Evolutionary conservation across 306 rosid species (phyloP).

Genomic region (Quercus variabilis): DNA sequence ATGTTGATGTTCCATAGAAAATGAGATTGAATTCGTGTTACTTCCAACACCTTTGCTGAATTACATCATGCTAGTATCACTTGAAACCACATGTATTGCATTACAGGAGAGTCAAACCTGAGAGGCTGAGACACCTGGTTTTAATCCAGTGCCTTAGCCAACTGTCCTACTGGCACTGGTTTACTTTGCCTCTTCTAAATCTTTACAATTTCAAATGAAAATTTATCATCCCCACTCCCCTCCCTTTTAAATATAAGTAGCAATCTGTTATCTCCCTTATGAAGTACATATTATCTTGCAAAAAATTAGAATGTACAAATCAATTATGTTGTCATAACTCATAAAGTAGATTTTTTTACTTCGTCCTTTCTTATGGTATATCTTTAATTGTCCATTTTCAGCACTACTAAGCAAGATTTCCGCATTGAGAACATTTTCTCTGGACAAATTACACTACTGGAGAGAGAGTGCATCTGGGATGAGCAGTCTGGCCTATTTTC

Average conservation of each 20-base stretch:
- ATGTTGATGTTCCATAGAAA: background rate
- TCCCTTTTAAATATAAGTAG: too few species aligned
- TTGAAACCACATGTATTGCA: background rate
- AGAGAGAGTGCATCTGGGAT: constrained; percentile 94
- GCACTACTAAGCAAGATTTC: constrained; percentile 92
- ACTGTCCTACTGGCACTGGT: too few species aligned
- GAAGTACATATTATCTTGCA: background rate
- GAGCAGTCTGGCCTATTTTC: constrained; percentile 90
- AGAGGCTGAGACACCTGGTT: too few species aligned
- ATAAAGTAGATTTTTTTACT: background rate
- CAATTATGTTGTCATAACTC: background rate
- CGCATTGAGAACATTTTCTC: constrained; percentile 79
- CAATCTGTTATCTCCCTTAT: too few species aligned
- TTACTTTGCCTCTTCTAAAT: too few species aligned
- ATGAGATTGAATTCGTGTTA: background rate
- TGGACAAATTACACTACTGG: constrained; percentile 92
- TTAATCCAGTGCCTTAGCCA: too few species aligned
- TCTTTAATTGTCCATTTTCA: constrained; percentile 24
- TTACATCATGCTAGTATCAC: background rate
- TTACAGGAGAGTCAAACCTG: too few species aligned
- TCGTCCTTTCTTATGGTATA: background rate
- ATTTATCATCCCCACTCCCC: too few species aligned
- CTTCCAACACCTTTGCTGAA: background rate
- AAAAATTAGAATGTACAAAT: background rate
- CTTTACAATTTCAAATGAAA: too few species aligned